Conservation (phyloP, 495 filamentous ascomycete genomes). For the Podospora tetraspora region DNA sequence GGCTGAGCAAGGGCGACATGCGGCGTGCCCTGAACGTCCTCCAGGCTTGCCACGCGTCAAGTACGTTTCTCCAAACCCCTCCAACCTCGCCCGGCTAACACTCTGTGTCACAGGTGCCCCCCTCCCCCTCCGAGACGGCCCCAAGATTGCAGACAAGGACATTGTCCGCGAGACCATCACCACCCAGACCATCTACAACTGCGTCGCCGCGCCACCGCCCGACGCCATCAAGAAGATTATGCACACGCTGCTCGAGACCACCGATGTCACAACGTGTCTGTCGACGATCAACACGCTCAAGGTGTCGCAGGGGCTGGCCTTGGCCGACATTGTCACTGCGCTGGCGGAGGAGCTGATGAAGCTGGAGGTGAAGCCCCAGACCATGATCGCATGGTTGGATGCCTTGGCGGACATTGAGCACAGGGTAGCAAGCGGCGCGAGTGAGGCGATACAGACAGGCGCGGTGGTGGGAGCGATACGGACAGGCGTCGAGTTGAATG, state of each 20-base stretch:
- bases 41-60: slow-evolving; percentile 92
- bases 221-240: slow-evolving; percentile 80
- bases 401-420: slow-evolving; percentile 91
- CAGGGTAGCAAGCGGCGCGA: slow-evolving; percentile 79
- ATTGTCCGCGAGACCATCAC: slow-evolving; percentile 80
- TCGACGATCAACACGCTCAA: slow-evolving; percentile 83
- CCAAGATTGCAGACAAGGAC: slow-evolving; percentile 52
- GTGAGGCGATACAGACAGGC: slow-evolving; percentile 87
- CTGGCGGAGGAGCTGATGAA: slow-evolving; percentile 74
- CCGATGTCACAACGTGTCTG: slow-evolving; percentile 81
- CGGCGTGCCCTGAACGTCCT: slow-evolving; percentile 89
- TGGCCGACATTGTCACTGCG: slow-evolving; percentile 88
- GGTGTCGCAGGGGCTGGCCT: slow-evolving; percentile 74
- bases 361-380: slow-evolving; percentile 80
- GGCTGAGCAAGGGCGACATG: slow-evolving; percentile 93
- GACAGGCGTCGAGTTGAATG: slow-evolving; percentile 71
- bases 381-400: slow-evolving; percentile 85
- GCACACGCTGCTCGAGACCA: slow-evolving; percentile 71
- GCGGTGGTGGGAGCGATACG: slow-evolving; percentile 86
- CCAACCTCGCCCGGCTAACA: slow-evolving; percentile 13
- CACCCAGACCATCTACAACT: slow-evolving; percentile 89
- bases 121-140: slow-evolving; percentile 57
- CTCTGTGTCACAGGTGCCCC: slow-evolving; percentile 51
- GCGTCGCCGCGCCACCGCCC: slow-evolving; percentile 92
- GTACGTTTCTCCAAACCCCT: slow-evolving; percentile 40